Evolutionary conservation across 1,139 yeast genomes (phyloP).

Genomic region (Schizosaccharomyces versatilis): DNA sequence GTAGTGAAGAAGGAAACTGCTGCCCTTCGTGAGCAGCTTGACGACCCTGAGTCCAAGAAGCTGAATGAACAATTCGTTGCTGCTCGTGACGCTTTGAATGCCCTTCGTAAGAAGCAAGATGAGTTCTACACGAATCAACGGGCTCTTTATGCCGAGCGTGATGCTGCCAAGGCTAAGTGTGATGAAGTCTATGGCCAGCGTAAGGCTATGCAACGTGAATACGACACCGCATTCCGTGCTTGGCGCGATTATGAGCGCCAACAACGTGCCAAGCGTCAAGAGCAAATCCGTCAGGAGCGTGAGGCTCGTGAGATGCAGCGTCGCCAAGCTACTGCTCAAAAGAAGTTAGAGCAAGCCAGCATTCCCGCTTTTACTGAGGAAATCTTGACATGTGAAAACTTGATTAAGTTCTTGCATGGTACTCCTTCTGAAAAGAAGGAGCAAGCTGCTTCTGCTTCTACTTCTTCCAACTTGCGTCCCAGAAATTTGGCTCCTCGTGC

Average conservation of each 20-base stretch:
- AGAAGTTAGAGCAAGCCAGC: constrained; percentile 49
- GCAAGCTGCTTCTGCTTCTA: constrained; percentile 19
- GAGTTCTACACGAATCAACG: constrained; percentile 45
- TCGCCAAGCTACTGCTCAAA: constrained; percentile 25
- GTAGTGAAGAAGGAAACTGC: constrained; percentile 55
- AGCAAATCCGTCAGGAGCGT: constrained; percentile 32
- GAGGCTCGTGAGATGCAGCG: constrained; percentile 20
- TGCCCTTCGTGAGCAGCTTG: constrained; percentile 48
- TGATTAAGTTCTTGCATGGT: constrained; percentile 23
- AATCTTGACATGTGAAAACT: constrained; percentile 47
- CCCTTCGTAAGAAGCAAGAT: constrained; percentile 38
- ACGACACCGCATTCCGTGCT: constrained; percentile 41
- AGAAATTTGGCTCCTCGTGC: constrained; percentile 21
- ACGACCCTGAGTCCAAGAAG: constrained; percentile 41
- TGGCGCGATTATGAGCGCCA: constrained; percentile 46
- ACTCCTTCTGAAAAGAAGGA: constrained; percentile 17
- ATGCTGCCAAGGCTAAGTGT: constrained; percentile 43
- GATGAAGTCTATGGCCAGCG: constrained; percentile 45
- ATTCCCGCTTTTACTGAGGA: constrained; percentile 69
- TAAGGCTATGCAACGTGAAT: constrained; percentile 43
- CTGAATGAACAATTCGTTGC: constrained; percentile 32
- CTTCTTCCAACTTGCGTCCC: constrained; percentile 15
- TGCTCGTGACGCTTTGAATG: constrained; percentile 41
- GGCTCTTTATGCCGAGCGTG: constrained; percentile 41
- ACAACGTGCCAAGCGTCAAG: constrained; percentile 33